Evolutionary conservation across 768 basidiomycete genomes (phyloP), one percentile per base, ranked within the genome.

Genomic region (Rhodotorula toruloides): DNA sequence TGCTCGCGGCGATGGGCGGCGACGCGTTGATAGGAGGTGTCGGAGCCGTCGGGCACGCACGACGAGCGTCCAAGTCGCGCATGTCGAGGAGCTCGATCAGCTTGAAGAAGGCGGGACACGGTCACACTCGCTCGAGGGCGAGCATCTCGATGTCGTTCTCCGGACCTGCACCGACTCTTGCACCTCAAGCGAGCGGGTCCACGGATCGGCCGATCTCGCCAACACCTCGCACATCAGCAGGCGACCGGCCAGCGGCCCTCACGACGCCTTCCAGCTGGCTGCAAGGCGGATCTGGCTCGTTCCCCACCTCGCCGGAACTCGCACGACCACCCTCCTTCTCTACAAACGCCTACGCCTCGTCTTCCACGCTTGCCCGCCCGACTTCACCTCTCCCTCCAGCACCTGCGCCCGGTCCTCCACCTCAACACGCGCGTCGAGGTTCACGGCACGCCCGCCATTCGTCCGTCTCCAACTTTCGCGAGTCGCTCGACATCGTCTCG

Each of bases 401-500:
- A 1, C 50, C 62, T 12, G 25, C 68, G 4, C 46, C 58, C 40
- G 61, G 44, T 7, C 56, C 14, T 32, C 55, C 4, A 29, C 52
- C 11, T n/a, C 44, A 21, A 85, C 71, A 76, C 63, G 60, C 71
- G 22, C 76, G 77, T 17, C 69, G 74, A 16, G 83, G 83, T 64
- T 92, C 91, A 0, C 90, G 90, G 72, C 91, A 93, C 73, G 83
- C 84, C 21, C 88, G 91, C 54, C 84, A 85, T 47, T 91, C 90
- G 2, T 90, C 89, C 32, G 89, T 94, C 34, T 90, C 91, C 16
- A 93, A 91, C 46, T 86, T 90, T 67, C 83, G 83, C 71, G 91
- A 94, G 79, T 91, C 90, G 27, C 87, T 90, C 25, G 91, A 93
- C 74, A 80, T 94, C 74, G 92, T 94, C 88, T 89, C 90, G 34